Base-by-base conservation (phyloP, 2,329 filamentous ascomycete species). In the Fusarium cyanostomum region DNA sequence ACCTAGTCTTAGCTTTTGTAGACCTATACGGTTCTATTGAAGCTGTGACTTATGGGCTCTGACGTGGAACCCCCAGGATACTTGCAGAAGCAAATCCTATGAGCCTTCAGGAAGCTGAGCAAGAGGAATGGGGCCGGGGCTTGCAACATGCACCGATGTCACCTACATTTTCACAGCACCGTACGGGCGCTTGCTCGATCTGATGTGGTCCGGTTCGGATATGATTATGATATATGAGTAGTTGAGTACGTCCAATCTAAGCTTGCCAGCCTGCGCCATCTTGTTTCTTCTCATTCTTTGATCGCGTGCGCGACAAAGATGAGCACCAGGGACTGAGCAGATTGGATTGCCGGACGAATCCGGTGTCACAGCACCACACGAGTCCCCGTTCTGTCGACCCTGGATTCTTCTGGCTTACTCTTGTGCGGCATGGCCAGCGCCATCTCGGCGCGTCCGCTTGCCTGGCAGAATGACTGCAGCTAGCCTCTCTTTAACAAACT, bases 151-250 rank as follows among this genome's bases (percentile, higher is more conserved):
- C 31, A 59, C 30, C 21, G 16, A 46, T 50, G 12, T 39, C 39
- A 46, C 50, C 39, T 39, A 16, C 27, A n/a, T 52, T 37, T 42
- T 42, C 45, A 48, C 21, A 26, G 26, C 28, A 51, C 48, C 37
- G 41, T 38, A 62, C 57, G 55, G 35, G 18, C 31, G 46, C 44
- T n/a, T 49, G 46, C 57, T 46, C 44, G 57, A 57, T 52, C 57
- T 62, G 35, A 62, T 44, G 34, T 50, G 33, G 38, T 44, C 28
- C 45, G 37, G 35, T 48, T 35, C 34, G 26, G 41, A 37, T 34
- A 16, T 52, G 27, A 27, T 24, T 24, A 24, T 52, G 50, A 52
- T 57, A 37, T 44, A 28, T 48, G 24, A 37, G 18, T 15, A 18
- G 30, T 26, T 27, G 21, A 55, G 42, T n/a, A 31, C 21, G 33